Evolutionary conservation across 163 green algal genomes (phyloP), one percentile per base, ranked within the genome.

Genomic region (Scenedesmus sp.): DNA sequence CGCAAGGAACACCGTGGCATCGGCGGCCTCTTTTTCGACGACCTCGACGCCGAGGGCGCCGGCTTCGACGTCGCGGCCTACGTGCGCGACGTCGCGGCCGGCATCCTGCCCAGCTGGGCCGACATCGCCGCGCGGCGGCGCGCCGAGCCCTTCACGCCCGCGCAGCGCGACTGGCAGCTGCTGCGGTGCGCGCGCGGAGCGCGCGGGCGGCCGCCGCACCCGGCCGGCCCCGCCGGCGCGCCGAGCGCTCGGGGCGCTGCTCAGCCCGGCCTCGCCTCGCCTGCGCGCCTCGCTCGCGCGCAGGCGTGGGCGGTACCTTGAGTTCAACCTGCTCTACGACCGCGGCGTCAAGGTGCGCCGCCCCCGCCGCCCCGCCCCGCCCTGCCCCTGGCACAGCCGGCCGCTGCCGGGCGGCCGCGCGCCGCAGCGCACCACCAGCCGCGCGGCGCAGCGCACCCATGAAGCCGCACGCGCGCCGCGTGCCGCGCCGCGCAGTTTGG

Each of bases 311-410:
- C 81, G 79, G 7, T 98, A 98, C 76, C 74, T 97, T 0, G 96
- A 98, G 80, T 99, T 99, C 89, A 99, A 99, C 87, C 84, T 98
- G 73, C 84, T 98, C 74, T 97, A 98, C 81, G 96, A 99, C 77
- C 86, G 96, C 14, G 96, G 96, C 39, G 94, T 99, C 20, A 92
- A 90, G n/a, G n/a, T n/a, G n/a, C n/a, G n/a, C n/a, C n/a, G 45
- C n/a, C n/a, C n/a, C n/a, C n/a, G n/a, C n/a, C n/a, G n/a, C n/a
- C n/a, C n/a, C n/a, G n/a, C n/a, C n/a, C n/a, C n/a, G n/a, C n/a
- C 94, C 94, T 81, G 92, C 93, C 17, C 85, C n/a, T n/a, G n/a
- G n/a, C n/a, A n/a, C n/a, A n/a, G n/a, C n/a, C n/a, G n/a, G n/a
- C n/a, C n/a, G n/a, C n/a, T n/a, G n/a, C n/a, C n/a, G n/a, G n/a